phyloP scores from a whole-genome alignment of 768 basidiomycete species.

The Pulveroboletus sp. region DNA sequence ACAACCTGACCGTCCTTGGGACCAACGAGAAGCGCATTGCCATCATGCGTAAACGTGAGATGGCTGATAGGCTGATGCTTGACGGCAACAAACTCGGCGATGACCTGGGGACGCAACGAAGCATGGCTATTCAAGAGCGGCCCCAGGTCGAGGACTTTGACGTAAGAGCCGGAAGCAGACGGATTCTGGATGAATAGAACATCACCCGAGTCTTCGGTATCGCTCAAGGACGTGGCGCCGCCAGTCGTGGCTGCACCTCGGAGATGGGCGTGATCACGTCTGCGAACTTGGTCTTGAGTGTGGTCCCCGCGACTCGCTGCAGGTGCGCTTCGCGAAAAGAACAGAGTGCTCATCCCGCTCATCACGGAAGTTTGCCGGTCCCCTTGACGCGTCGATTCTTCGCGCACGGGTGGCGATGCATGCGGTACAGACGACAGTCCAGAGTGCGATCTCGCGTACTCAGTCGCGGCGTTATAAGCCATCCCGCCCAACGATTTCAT shows the following conservation, averaged over 20 bases:
- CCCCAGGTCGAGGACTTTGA: slow-evolving; percentile 54
- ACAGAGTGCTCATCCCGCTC: slow-evolving; percentile 32
- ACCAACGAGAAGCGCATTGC: slow-evolving; percentile 45
- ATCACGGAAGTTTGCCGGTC: slow-evolving; percentile 22
- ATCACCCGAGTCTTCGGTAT: slow-evolving; percentile 10
- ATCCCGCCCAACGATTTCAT: slow-evolving; percentile 60
- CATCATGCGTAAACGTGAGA: slow-evolving; percentile 50
- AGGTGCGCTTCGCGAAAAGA: slow-evolving; percentile 64
- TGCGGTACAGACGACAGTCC: slow-evolving; percentile 2
- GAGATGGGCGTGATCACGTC: slow-evolving; percentile 7
- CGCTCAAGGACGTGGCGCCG: slow-evolving; percentile 10
- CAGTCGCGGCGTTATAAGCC: slow-evolving; percentile 46
- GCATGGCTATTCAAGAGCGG: slow-evolving; percentile 25
- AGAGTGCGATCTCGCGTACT: slow-evolving; percentile 37
- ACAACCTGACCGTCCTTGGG: slow-evolving; percentile 53
- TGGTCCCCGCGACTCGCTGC: slow-evolving; percentile 30
- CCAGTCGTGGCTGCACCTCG: slow-evolving; percentile 11
- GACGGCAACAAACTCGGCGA: slow-evolving; percentile 48
- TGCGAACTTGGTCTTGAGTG: slow-evolving; percentile 5
- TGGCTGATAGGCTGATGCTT: slow-evolving; percentile 44
- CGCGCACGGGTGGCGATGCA: slow-evolving; percentile 3
- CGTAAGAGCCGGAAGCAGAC: slow-evolving; percentile 37
- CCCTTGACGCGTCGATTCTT: slow-evolving; percentile 13
- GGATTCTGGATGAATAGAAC: slow-evolving; percentile 2
- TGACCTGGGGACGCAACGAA: slow-evolving; percentile 25